These are phyloP conservation scores for Lichtheimia hyalospora DNA, from an alignment of 371 early-diverging fungal genomes.

Conservation along the genomic window DNA sequence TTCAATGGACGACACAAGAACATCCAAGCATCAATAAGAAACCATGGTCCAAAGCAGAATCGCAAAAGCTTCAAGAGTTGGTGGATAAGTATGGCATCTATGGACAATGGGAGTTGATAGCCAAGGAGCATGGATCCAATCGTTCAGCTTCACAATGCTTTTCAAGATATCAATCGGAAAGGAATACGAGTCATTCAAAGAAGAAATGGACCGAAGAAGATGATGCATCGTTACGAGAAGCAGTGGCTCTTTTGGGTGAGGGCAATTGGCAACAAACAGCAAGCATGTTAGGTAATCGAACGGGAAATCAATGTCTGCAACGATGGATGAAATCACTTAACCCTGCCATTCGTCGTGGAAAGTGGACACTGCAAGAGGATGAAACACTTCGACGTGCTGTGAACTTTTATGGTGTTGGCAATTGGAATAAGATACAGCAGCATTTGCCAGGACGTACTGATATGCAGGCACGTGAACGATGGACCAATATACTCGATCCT, in stretches of 20 bases:
- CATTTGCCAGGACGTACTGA: slow-evolving; percentile 80
- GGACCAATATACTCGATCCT: slow-evolving; percentile 72
- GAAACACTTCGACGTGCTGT: slow-evolving; percentile 65
- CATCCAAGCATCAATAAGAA: slow-evolving; percentile 79
- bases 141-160: slow-evolving; percentile 84
- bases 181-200: slow-evolving; percentile 20
- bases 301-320: slow-evolving; percentile 82
- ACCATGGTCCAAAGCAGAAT: slow-evolving; percentile 67
- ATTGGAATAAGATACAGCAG: slow-evolving; percentile 76
- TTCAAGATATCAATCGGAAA: slow-evolving; percentile 59
- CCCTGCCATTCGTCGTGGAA: slow-evolving; percentile 73
- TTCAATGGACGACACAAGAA: slow-evolving; percentile 84
- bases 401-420: slow-evolving; percentile 64
- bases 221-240: slow-evolving; percentile 54
- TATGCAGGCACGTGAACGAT: slow-evolving; percentile 88
- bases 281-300: slow-evolving; percentile 63
- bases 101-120: slow-evolving; percentile 69
- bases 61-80: slow-evolving; percentile 39
- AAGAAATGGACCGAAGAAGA: slow-evolving; percentile 66
- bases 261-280: slow-evolving; percentile 74
- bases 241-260: slow-evolving; percentile 62
- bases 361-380: slow-evolving; percentile 82
- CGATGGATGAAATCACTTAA: slow-evolving; percentile 78
- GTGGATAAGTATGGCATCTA: slow-evolving; percentile 40
- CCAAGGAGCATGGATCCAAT: slow-evolving; percentile 58